Conservation (phyloP, 495 filamentous ascomycete genomes). For the Paragyromitra xinjiangensis region DNA sequence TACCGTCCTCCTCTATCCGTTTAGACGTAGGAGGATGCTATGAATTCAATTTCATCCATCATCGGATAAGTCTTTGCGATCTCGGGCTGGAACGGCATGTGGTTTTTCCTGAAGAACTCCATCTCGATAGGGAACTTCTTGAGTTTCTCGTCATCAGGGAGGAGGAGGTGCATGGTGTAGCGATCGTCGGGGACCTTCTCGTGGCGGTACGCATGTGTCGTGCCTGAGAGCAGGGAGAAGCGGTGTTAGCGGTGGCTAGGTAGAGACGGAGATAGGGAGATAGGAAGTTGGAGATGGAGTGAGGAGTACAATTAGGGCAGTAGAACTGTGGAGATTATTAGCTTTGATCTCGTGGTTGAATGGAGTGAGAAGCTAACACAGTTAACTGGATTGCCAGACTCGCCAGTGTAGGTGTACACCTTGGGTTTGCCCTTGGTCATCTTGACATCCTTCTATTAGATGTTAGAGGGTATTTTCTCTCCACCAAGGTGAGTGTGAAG, state of each 20-base stretch:
- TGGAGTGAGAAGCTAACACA: constrained; percentile 26
- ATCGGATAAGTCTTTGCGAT: constrained; percentile 41
- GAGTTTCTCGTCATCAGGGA: constrained; percentile 35
- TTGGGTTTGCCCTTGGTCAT: constrained; percentile 46
- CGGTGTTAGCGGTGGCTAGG: background rate
- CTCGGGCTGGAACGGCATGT: constrained; percentile 44
- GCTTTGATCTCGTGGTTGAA: background rate
- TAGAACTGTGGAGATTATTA: constrained; percentile 32
- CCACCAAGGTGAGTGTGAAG: background rate
- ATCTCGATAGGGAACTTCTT: constrained; percentile 26
- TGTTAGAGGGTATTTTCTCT: background rate
- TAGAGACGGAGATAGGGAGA: constrained; percentile 2
- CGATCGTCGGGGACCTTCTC: constrained; percentile 36
- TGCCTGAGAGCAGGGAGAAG: constrained; percentile 7
- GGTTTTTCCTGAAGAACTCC: constrained; percentile 46
- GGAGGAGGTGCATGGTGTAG: constrained; percentile 35
- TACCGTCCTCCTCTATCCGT: background rate
- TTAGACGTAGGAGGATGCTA: background rate
- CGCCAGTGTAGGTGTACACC: constrained; percentile 46
- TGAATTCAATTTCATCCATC: constrained; percentile 14
- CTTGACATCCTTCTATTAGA: constrained; percentile 34
- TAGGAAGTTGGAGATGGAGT: background rate
- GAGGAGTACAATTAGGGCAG: constrained; percentile 40
- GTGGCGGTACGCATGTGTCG: constrained; percentile 45
- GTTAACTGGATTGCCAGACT: constrained; percentile 38